Evolutionary conservation across 2,329 filamentous ascomycete species (phyloP).

Genomic region (Pyricularia sp.): DNA sequence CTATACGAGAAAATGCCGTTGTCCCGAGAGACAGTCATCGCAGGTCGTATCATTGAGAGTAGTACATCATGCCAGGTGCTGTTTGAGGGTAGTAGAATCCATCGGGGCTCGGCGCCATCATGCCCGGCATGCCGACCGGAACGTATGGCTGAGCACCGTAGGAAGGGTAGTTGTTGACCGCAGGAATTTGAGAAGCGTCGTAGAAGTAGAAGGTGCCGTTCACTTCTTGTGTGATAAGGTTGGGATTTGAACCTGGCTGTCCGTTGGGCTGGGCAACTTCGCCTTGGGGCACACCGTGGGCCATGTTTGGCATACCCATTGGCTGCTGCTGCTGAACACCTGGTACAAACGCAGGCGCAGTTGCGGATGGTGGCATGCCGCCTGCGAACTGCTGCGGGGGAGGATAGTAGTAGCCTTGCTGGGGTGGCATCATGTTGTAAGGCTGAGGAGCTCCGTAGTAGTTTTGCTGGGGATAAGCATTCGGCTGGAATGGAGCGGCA

Average conservation of each 20-base stretch:
- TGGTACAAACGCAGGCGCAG: slow-evolving; percentile 49
- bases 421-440: slow-evolving; percentile 5
- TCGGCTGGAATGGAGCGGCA: slow-evolving; percentile 80
- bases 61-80: slow-evolving; percentile 49
- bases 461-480: slow-evolving; percentile 45
- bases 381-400: slow-evolving; percentile 15
- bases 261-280: slow-evolving; percentile 27
- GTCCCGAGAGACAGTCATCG: neutral
- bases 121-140: slow-evolving; percentile 57
- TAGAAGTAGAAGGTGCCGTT: slow-evolving; percentile 98
- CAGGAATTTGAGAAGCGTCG: slow-evolving; percentile 63
- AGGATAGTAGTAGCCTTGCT: slow-evolving; percentile 22
- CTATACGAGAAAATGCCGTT: slow-evolving; percentile 9
- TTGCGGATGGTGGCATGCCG: slow-evolving; percentile 22
- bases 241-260: slow-evolving; percentile 45
- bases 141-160: slow-evolving; percentile 39
- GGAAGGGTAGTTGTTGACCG: slow-evolving; percentile 36
- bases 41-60: slow-evolving; percentile 34
- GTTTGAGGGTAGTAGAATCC: slow-evolving; percentile 62
- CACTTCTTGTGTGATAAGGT: slow-evolving; percentile 69
- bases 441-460: slow-evolving; percentile 14
- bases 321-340: slow-evolving; percentile 33
- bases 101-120: slow-evolving; percentile 63
- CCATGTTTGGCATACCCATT: slow-evolving; percentile 27
- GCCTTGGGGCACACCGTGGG: slow-evolving; percentile 29